These are phyloP conservation scores for Globisporangium abappressorium DNA, from an alignment of 352 stramenopile species.

Conservation along the genomic window DNA sequence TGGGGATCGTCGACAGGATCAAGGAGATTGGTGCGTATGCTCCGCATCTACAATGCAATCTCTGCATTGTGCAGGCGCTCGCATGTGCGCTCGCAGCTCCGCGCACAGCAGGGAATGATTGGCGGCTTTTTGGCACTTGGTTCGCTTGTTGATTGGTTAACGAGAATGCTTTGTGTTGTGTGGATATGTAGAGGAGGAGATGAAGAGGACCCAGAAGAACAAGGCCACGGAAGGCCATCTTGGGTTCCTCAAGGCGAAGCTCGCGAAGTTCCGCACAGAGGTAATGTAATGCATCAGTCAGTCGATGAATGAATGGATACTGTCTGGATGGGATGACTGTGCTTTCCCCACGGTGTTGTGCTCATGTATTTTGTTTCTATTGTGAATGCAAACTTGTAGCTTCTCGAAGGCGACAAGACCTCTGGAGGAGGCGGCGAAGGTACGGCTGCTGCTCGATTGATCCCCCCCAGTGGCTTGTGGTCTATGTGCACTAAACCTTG, in stretches of 20 bases:
- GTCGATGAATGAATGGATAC: background rate
- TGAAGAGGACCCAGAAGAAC: constrained; percentile 98
- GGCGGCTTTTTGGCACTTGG: background rate
- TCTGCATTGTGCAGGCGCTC: background rate
- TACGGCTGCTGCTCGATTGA: constrained; percentile 15
- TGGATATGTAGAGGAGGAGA: constrained; percentile 86
- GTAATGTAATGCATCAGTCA: constrained; percentile 19
- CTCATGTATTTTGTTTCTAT: constrained; percentile 2
- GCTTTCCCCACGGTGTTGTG: background rate
- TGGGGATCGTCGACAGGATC: constrained; percentile 92
- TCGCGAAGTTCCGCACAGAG: constrained; percentile 98
- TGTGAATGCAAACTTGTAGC: constrained; percentile 24
- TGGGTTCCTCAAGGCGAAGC: constrained; percentile 96
- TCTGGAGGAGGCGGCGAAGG: constrained; percentile 76
- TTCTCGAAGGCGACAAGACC: constrained; percentile 80
- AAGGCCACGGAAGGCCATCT: constrained; percentile 93
- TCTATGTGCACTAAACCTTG: background rate
- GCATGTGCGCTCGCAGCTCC: background rate
- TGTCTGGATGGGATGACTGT: background rate
- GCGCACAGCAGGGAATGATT: background rate
- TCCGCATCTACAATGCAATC: background rate
- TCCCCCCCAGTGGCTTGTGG: background rate
- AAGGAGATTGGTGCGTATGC: constrained; percentile 88
- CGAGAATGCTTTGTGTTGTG: background rate
- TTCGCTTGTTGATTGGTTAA: background rate